Conservation (phyloP, 345 rosid genomes). For the Bruguiera parviflora region DNA sequence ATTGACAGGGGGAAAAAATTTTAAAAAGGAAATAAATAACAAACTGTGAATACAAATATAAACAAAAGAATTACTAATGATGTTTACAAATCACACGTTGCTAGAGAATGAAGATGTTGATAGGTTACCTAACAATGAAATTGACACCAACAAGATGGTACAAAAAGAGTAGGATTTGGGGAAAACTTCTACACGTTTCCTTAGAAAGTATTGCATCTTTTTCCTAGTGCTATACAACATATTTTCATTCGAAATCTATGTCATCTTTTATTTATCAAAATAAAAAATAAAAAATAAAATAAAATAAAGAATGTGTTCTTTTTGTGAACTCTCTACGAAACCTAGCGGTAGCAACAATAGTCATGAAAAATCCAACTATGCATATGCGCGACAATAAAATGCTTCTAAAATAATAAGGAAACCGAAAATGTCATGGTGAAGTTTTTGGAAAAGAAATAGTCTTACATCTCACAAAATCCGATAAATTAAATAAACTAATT, state of each 20-base stretch:
- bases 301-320: no score
- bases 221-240: neutral
- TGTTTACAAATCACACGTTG: slow-evolving; percentile 19
- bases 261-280: no score
- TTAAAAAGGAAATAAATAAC: neutral
- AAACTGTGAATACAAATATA: neutral
- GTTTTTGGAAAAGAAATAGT: neutral
- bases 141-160: slow-evolving; percentile 2
- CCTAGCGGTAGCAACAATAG: neutral
- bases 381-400: no score
- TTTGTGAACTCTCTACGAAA: neutral
- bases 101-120: slow-evolving; percentile 2
- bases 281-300: no score
- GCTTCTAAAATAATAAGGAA: neutral
- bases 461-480: neutral
- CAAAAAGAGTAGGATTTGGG: neutral
- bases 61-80: neutral
- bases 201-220: neutral
- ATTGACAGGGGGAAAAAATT: neutral
- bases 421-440: neutral
- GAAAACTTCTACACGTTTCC: slow-evolving; percentile 1
- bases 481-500: neutral
- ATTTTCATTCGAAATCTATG: neutral
- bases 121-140: slow-evolving; percentile 4
- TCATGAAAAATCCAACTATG: neutral